Evolutionary conservation across 2,329 filamentous ascomycete species (phyloP).

Genomic region (Penicillium sp.): DNA sequence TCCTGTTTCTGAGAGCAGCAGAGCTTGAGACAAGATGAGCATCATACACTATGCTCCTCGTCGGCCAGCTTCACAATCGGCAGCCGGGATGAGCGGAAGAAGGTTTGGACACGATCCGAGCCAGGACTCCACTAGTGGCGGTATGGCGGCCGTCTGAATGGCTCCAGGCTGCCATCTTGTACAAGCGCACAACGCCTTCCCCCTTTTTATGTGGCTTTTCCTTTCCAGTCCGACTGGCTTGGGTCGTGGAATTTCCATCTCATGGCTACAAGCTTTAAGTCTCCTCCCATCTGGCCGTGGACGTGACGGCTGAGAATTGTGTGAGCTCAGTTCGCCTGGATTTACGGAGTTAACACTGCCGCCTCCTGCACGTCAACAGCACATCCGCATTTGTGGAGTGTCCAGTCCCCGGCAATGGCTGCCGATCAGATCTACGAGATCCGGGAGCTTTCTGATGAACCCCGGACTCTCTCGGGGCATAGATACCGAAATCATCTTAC

Average conservation of each 20-base stretch:
- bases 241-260: background rate
- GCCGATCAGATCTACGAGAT: conserved; percentile 15
- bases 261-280: background rate
- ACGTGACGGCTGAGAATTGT: background rate
- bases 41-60: background rate
- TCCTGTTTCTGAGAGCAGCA: background rate
- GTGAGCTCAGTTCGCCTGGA: background rate
- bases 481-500: conserved; percentile 21
- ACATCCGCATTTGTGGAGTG: background rate
- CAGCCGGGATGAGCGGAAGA: conserved; percentile 5
- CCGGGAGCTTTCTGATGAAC: conserved; percentile 23
- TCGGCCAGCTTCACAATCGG: background rate
- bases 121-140: conserved; percentile 17
- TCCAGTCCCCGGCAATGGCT: conserved; percentile 5
- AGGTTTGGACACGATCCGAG: conserved; percentile 15
- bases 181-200: conserved; percentile 15
- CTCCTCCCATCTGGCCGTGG: background rate
- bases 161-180: conserved; percentile 5
- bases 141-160: conserved; percentile 12
- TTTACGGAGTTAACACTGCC: background rate
- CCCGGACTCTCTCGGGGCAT: conserved; percentile 13
- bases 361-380: background rate
- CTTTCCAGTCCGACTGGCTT: background rate
- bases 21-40: background rate
- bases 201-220: conserved; percentile 9